Percentiles rank a stretch among this genome's conserved stretches.
Evolutionary conservation across 2,329 filamentous ascomycete genomes (phyloP).

Genomic region (Alternaria sp.): DNA sequence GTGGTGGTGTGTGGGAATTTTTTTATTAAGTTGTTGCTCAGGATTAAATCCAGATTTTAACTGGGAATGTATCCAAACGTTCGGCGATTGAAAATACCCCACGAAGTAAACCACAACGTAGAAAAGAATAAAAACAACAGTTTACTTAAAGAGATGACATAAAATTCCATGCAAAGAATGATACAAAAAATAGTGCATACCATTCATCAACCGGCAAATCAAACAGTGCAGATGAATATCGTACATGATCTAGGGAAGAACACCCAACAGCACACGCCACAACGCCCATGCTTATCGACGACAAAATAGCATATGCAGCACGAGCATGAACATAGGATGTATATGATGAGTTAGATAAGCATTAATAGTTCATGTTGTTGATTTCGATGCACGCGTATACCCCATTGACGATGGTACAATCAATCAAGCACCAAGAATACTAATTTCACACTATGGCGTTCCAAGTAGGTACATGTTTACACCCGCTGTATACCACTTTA

Average conservation of each 20-base stretch:
- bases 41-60: background rate
- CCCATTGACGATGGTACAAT: background rate
- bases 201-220: background rate
- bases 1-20: background rate
- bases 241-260: background rate
- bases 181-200: no score
- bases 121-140: no score
- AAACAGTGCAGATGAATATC: background rate
- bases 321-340: background rate
- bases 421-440: background rate
- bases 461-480: no score
- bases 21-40: background rate
- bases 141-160: fast-evolving
- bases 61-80: fast-evolving
- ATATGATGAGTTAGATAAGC: background rate
- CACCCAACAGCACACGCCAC: background rate
- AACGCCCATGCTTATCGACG: background rate
- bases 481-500: background rate
- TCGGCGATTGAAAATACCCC: no score
- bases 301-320: background rate
- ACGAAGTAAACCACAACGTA: no score
- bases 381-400: background rate
- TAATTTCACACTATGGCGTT: background rate
- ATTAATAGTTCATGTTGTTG: background rate
- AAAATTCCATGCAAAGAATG: background rate